A percentile compares a stretch with the other conserved stretches of the same genome.
Evolutionary conservation across 2,329 filamentous ascomycete genomes (phyloP).

Genomic region (Clathrospora elynae): DNA sequence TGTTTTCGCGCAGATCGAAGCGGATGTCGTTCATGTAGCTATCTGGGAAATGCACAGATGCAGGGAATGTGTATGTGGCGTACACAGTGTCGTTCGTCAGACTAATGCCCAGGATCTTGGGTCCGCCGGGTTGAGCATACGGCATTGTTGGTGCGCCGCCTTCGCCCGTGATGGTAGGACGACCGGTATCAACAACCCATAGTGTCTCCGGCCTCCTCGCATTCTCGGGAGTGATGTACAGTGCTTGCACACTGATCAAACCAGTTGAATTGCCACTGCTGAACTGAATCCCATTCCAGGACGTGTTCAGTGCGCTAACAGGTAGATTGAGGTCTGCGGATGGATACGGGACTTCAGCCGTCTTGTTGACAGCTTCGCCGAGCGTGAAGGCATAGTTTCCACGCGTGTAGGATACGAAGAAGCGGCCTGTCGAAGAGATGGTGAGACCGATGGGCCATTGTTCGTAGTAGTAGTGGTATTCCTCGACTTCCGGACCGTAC

Average conservation of each 20-base stretch:
- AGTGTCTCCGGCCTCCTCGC: slow-evolving; percentile 37
- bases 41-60: slow-evolving; percentile 52
- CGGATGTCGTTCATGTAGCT: slow-evolving; percentile 60
- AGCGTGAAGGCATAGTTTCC: slow-evolving; percentile 55
- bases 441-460: slow-evolving; percentile 57
- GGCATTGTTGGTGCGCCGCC: slow-evolving; percentile 35
- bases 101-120: slow-evolving; percentile 58
- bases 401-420: slow-evolving; percentile 58
- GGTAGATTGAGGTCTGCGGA: slow-evolving; percentile 50
- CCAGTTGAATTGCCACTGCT: slow-evolving; percentile 53
- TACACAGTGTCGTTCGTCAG: slow-evolving; percentile 54
- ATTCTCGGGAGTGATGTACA: slow-evolving; percentile 55
- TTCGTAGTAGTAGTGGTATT: slow-evolving; percentile 55
- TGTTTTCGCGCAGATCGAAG: slow-evolving; percentile 53
- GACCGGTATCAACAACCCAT: slow-evolving; percentile 59
- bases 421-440: slow-evolving; percentile 55
- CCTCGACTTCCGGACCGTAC: slow-evolving; percentile 55
- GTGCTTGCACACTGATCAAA: slow-evolving; percentile 57
- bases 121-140: slow-evolving; percentile 51
- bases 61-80: slow-evolving; percentile 56
- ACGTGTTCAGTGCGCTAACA: slow-evolving; percentile 52
- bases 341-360: slow-evolving; percentile 56
- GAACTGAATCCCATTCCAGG: slow-evolving; percentile 53
- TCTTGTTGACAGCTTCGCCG: slow-evolving; percentile 55
- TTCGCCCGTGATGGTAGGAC: slow-evolving; percentile 45